phyloP scores from a whole-genome alignment of 768 basidiomycete genomes.

The Phaeotremella skinneri region DNA sequence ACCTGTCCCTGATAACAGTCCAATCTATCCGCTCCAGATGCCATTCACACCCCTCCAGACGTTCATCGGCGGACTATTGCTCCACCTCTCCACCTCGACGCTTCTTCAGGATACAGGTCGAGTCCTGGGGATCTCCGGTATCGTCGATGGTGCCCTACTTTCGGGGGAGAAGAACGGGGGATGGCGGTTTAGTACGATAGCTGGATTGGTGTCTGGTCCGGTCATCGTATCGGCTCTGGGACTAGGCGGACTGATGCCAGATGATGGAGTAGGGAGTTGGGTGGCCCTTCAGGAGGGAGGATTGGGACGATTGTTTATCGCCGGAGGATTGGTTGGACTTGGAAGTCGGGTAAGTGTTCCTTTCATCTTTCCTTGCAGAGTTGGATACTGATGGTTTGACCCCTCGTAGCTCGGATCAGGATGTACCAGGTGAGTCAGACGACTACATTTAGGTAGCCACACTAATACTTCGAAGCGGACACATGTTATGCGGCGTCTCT shows the following conservation, averaged over 20 bases:
- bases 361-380: background rate
- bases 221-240: slow-evolving; percentile 14
- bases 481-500: slow-evolving; percentile 52
- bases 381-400: slow-evolving; percentile 1
- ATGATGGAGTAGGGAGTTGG: slow-evolving; percentile 16
- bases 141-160: slow-evolving; percentile 43
- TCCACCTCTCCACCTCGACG: slow-evolving; percentile 44
- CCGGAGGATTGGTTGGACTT: slow-evolving; percentile 48
- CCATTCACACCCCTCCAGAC: slow-evolving; percentile 47
- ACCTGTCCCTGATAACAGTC: too few relatives aligned
- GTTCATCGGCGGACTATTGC: slow-evolving; percentile 47
- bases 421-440: slow-evolving; percentile 38
- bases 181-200: slow-evolving; percentile 39
- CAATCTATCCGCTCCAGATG: slow-evolving; percentile 2
- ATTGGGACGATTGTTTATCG: slow-evolving; percentile 20
- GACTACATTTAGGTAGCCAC: background rate
- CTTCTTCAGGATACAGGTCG: slow-evolving; percentile 47
- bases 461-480: slow-evolving; percentile 34
- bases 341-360: slow-evolving; percentile 50
- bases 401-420: slow-evolving; percentile 47
- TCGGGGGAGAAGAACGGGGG: slow-evolving; percentile 14
- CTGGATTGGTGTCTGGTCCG: slow-evolving; percentile 27
- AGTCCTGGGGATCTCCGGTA: slow-evolving; percentile 49
- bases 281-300: slow-evolving; percentile 1
- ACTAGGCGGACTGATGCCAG: slow-evolving; percentile 8